These are phyloP conservation scores for Fusarium burgessii DNA, from an alignment of 2,329 filamentous ascomycete species.

Conservation along the genomic window DNA sequence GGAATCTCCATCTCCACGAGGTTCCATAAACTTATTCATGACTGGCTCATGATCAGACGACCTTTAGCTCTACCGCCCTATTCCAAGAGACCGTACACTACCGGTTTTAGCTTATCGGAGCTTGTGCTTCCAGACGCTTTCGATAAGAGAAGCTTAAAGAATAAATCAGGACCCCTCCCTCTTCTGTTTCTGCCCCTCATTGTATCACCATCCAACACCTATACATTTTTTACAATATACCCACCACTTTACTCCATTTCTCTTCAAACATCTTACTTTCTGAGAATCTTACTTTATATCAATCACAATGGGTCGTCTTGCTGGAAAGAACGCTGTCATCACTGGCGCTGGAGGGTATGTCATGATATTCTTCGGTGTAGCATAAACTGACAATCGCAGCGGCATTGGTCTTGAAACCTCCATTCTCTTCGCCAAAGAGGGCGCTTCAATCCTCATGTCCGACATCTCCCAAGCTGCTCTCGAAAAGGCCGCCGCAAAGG, in stretches of 20 bases:
- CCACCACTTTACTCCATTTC: background rate
- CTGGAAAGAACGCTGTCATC: slow-evolving; percentile 76
- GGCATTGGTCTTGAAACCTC: slow-evolving; percentile 94
- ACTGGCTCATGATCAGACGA: slow-evolving; percentile 26
- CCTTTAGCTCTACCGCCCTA: background rate
- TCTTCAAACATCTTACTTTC: background rate
- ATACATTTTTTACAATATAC: slow-evolving; percentile 17
- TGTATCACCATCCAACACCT: slow-evolving; percentile 16
- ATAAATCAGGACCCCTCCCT: slow-evolving; percentile 9
- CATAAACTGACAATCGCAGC: slow-evolving; percentile 57
- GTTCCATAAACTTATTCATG: slow-evolving; percentile 7
- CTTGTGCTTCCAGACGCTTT: slow-evolving; percentile 33
- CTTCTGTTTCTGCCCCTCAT: background rate
- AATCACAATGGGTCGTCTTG: slow-evolving; percentile 60
- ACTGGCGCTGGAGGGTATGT: slow-evolving; percentile 88
- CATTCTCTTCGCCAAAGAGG: slow-evolving; percentile 90
- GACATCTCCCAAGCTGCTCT: slow-evolving; percentile 86
- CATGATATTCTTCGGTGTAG: background rate
- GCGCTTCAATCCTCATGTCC: slow-evolving; percentile 85
- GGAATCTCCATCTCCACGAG: slow-evolving; percentile 22
- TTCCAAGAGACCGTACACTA: background rate
- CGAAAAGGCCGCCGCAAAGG: slow-evolving; percentile 79
- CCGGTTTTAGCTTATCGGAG: slow-evolving; percentile 25
- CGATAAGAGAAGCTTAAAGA: slow-evolving; percentile 25
- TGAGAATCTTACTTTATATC: slow-evolving; percentile 36